Evolutionary conservation across 2,329 filamentous ascomycete species (phyloP).

Genomic region (Passalora sequoiae): DNA sequence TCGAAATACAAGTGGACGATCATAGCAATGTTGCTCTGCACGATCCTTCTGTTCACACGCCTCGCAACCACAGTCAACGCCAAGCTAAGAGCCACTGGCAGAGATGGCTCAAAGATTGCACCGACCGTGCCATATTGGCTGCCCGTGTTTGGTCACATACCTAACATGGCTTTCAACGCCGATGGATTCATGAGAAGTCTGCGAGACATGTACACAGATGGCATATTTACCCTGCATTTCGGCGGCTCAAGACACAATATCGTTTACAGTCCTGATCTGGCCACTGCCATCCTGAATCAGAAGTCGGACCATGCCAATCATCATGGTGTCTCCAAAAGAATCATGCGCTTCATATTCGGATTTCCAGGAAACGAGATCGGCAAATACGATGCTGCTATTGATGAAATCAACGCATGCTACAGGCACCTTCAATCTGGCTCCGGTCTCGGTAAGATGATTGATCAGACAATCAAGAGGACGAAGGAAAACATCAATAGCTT

Average conservation of each 20-base stretch:
- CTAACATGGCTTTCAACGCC: conserved; percentile 46
- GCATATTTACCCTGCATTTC: conserved; percentile 47
- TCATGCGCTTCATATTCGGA: conserved; percentile 39
- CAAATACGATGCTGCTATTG: conserved; percentile 34
- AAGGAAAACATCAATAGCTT: conserved; percentile 50
- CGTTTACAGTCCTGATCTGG: conserved; percentile 46
- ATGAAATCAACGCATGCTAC: conserved; percentile 33
- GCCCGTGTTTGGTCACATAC: conserved; percentile 52
- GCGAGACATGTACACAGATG: conserved; percentile 36
- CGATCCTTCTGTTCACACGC: conserved; percentile 20
- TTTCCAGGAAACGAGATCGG: conserved; percentile 35
- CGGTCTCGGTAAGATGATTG: conserved; percentile 41
- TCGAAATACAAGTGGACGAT: not conserved
- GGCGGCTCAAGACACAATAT: conserved; percentile 48
- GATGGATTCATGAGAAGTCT: conserved; percentile 42
- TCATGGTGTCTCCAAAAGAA: conserved; percentile 23
- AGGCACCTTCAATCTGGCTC: conserved; percentile 46
- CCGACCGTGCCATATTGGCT: conserved; percentile 54
- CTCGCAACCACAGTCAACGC: conserved; percentile 16
- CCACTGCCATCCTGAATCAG: conserved; percentile 38
- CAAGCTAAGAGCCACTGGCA: conserved; percentile 9
- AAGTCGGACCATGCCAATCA: conserved; percentile 31
- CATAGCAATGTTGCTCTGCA: not conserved
- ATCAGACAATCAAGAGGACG: conserved; percentile 36
- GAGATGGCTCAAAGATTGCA: conserved; percentile 23